Conservation (phyloP, 129 eudicot species). For the Daucus carota region DH1_v3.0 NC_030382.2:49254501-49255000, state of each 20-base stretch:
- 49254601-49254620: background rate
- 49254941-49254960: conserved; percentile 46
- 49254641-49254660: conserved; percentile 3
- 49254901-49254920: conserved; percentile 66
- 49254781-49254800: background rate
- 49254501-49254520: background rate
- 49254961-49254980: conserved; percentile 64
- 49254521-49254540: background rate
- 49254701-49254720: background rate
- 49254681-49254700: conserved; percentile 12
- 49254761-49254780: background rate
- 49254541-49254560: background rate
- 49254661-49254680: conserved; percentile 12
- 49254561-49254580: background rate
- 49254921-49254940: conserved; percentile 53
- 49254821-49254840: background rate
- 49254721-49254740: background rate
- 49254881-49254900: conserved; percentile 22
- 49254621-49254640: conserved; percentile 7
- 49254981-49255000: conserved; percentile 38
- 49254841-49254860: background rate
- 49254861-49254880: conserved; percentile 8
- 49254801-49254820: background rate
- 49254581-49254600: background rate
- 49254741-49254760: background rate